Percentiles rank a stretch among this genome's conserved stretches.
Evolutionary conservation across 2,329 filamentous ascomycete genomes (phyloP).

Genomic region (Setomelanomma holmii): DNA sequence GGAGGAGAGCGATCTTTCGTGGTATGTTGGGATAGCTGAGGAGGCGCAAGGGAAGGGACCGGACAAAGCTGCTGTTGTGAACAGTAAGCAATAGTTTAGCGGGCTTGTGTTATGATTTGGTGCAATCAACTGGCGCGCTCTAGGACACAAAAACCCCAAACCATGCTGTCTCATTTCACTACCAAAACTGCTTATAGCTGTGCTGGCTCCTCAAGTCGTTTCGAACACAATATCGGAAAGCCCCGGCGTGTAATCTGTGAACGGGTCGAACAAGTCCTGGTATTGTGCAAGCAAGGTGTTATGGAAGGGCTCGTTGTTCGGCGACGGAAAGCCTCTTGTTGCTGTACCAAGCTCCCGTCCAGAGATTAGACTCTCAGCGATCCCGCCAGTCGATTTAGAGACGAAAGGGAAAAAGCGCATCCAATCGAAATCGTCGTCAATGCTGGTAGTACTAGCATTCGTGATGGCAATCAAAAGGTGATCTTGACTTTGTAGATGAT

Average conservation of each 20-base stretch:
- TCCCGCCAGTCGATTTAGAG: constrained; percentile 26
- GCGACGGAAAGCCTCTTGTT: constrained; percentile 28
- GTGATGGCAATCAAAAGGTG: not conserved
- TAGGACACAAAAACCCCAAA: not conserved
- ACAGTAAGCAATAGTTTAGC: not conserved
- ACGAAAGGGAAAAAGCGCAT: constrained; percentile 32
- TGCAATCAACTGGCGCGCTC: no score
- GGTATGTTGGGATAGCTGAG: constrained; percentile 31
- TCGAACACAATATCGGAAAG: constrained; percentile 9
- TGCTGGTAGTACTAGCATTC: not conserved
- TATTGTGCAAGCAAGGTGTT: constrained; percentile 29
- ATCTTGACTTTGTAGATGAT: not conserved
- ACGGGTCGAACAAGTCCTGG: constrained; percentile 30
- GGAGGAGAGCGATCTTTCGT: constrained; percentile 37
- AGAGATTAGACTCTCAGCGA: constrained; percentile 22
- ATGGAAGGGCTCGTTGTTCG: constrained; percentile 29
- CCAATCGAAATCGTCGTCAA: constrained; percentile 25
- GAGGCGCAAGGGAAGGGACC: constrained; percentile 28
- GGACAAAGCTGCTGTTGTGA: constrained; percentile 1
- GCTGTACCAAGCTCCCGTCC: constrained; percentile 25
- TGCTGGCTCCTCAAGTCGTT: not conserved
- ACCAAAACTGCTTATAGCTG: no score
- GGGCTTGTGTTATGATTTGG: no score
- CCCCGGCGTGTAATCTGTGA: constrained; percentile 19
- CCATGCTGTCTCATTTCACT: no score